Evolutionary conservation across 192 early-diverging fungal genomes (phyloP), one percentile per base, ranked within the genome.

Genomic region (Gorgonomyces haynaldii): DNA sequence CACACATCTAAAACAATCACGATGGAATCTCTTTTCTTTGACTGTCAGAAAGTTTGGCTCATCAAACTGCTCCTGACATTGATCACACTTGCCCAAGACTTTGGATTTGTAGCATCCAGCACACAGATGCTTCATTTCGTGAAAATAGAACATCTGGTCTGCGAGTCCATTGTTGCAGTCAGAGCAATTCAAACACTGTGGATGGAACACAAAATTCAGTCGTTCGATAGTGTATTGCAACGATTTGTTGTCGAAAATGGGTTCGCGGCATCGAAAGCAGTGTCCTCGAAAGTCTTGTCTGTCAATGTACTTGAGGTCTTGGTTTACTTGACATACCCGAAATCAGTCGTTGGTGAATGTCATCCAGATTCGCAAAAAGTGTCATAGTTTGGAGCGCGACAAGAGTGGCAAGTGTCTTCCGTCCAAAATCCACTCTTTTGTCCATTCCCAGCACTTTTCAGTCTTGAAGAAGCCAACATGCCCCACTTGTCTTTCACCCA

Each of bases 1-100:
- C 0, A 15, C 10, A 30, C 56, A 56, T 2, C 16, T 20, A 55
- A 57, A 57, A 9, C 53, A 57, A 19, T 39, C 0, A 10, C 24
- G 56, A 19, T 57, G 56, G 28, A 21, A 57, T 30, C 34, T 28
- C n/a, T 43, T 39, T 2, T 25, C 56, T 3, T 13, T 23, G 1
- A 42, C 51, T 31, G 45, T 50, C 12, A 53, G 38, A 2, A 57
- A 16, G 4, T 16, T 38, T 35, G 46, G 46, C 6, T 43, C 51
- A 13, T 39, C 22, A n/a, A 57, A 38, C 2, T 32, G 24, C 35
- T 21, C 16, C 8, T 41, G 22, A 30, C 56, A 57, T 24, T 5
- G 20, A 24, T 57, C 56, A 30, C 56, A 57, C 13, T 29, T 31
- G 10, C 56, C 56, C 8, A 57, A 36, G 8, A 57, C 37, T 31